phyloP scores from a whole-genome alignment of 805 yeast species.

The Schwanniomyces polymorphus region DNA sequence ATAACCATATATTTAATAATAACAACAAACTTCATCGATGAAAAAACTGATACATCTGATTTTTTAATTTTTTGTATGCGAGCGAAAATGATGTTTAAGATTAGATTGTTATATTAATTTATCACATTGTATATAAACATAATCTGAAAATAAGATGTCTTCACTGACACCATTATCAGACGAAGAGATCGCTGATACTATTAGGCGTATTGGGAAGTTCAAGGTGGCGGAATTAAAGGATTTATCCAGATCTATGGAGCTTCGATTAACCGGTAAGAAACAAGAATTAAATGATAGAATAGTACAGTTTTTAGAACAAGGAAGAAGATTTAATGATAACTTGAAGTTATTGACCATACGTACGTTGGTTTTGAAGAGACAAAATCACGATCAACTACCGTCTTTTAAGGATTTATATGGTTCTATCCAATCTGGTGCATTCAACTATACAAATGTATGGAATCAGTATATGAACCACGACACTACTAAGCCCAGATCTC shows the following conservation, averaged over 20 bases:
- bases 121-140: not conserved
- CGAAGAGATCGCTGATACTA: slow-evolving; percentile 15
- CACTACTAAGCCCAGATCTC: slow-evolving; percentile 1
- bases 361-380: slow-evolving; percentile 41
- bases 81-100: not conserved
- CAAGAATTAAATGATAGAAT: slow-evolving; percentile 59
- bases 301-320: slow-evolving; percentile 42
- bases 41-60: not conserved
- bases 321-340: slow-evolving; percentile 36
- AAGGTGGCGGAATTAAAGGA: slow-evolving; percentile 55
- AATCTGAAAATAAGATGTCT: not conserved
- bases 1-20: not conserved
- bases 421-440: slow-evolving; percentile 29
- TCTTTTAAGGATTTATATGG: slow-evolving; percentile 26
- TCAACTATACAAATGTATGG: slow-evolving; percentile 5
- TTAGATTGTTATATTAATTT: not conserved
- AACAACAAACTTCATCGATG: not conserved
- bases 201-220: slow-evolving; percentile 15
- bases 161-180: slow-evolving; percentile 8
- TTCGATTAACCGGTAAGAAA: slow-evolving; percentile 59
- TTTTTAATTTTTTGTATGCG: not conserved
- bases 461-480: slow-evolving; percentile 4
- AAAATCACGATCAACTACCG: slow-evolving; percentile 36
- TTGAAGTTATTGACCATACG: slow-evolving; percentile 47
- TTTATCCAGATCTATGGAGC: slow-evolving; percentile 49